Conservation (phyloP, 2,329 filamentous ascomycete species). For the Venturia pyrina region DNA sequence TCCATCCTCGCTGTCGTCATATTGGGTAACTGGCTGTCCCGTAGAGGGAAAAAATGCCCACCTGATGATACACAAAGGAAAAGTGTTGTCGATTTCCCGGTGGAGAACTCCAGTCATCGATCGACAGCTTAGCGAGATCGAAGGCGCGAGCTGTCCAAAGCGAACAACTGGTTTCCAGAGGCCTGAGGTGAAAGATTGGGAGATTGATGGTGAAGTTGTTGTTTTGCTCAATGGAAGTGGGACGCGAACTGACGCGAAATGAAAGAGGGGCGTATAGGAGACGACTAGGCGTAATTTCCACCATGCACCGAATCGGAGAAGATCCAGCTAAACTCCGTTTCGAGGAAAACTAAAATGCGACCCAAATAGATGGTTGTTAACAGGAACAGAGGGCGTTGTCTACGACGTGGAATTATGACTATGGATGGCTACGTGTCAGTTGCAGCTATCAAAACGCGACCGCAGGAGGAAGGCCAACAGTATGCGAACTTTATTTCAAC, state of each 20-base stretch:
- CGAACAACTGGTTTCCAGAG: not conserved
- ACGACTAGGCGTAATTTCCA: not conserved
- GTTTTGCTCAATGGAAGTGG: not conserved
- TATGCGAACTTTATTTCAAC: not conserved
- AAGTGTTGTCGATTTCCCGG: not conserved
- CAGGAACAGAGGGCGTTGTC: not conserved
- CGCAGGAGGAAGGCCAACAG: not conserved
- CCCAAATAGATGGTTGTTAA: not conserved
- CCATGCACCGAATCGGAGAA: not conserved
- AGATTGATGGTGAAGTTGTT: not conserved
- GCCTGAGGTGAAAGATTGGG: not conserved
- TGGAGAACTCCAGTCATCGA: not conserved
- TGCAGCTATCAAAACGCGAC: not conserved
- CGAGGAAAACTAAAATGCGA: not conserved
- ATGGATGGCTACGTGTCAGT: conserved; percentile 1
- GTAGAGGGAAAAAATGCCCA: not conserved
- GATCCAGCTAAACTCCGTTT: not conserved
- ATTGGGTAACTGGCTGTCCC: not conserved
- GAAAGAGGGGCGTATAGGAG: not conserved
- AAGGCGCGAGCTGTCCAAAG: not conserved
- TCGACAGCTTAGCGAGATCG: not conserved
- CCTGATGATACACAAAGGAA: not conserved
- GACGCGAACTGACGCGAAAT: not conserved
- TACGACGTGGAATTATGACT: not conserved
- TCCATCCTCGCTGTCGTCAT: not conserved